phyloP scores from a whole-genome alignment of 192 early-diverging fungal genomes.

The Umbelopsis isabellina region DNA sequence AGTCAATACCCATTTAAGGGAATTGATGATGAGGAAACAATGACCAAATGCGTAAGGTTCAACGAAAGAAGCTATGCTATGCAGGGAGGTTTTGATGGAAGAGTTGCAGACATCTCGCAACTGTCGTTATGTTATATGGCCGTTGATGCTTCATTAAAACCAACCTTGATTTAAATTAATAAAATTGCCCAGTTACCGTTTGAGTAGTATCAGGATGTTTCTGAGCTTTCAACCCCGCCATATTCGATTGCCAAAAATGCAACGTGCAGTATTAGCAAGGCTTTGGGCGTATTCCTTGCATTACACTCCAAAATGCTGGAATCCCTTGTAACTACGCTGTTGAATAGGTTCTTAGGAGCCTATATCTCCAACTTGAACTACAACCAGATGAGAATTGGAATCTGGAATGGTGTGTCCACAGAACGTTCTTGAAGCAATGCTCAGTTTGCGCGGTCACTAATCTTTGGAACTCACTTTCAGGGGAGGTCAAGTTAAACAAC shows the following conservation, averaged over 20 bases:
- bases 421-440: background rate
- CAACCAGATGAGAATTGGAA: constrained; percentile 81
- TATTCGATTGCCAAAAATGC: background rate
- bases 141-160: too few species aligned
- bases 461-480: constrained; percentile 38
- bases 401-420: constrained; percentile 72
- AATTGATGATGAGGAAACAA: too few species aligned
- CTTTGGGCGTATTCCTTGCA: background rate
- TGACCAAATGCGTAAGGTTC: too few species aligned
- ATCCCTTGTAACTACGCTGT: constrained; percentile 60
- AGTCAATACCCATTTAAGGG: too few species aligned
- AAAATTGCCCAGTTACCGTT: too few species aligned
- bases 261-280: background rate
- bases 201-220: too few species aligned
- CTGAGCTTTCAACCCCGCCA: too few species aligned
- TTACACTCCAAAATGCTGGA: constrained; percentile 57
- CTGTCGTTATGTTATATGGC: too few species aligned
- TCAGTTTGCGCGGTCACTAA: background rate
- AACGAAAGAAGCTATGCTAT: too few species aligned
- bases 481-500: constrained; percentile 84
- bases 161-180: too few species aligned
- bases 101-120: too few species aligned
- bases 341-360: constrained; percentile 75
- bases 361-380: constrained; percentile 85
- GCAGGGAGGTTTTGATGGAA: too few species aligned